phyloP scores from a whole-genome alignment of 1,139 yeast genomes.

The Magnusiomyces sp. region DNA sequence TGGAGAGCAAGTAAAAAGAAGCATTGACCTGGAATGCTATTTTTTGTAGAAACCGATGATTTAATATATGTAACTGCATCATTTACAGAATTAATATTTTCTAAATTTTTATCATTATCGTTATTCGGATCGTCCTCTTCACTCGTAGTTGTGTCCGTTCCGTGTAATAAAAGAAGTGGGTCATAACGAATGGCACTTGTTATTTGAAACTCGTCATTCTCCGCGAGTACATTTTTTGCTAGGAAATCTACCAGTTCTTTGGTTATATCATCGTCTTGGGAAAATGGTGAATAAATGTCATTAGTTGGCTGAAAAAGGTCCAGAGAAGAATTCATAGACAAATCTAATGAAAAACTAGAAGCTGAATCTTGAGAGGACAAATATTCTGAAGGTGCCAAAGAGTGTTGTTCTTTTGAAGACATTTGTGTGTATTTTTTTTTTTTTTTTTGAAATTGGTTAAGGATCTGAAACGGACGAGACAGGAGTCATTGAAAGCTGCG shows the following conservation, averaged over 20 bases:
- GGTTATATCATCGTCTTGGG: too few relatives aligned
- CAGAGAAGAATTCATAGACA: neutral
- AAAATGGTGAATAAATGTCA: constrained; percentile 1
- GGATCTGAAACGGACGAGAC: too few relatives aligned
- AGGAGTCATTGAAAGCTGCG: too few relatives aligned
- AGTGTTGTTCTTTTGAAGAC: too few relatives aligned
- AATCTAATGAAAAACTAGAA: constrained; percentile 4
- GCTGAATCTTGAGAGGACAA: constrained; percentile 1
- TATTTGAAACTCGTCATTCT: neutral
- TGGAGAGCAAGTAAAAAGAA: constrained; percentile 59
- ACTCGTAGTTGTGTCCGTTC: too few relatives aligned
- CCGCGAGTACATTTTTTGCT: neutral
- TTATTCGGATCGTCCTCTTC: too few relatives aligned
- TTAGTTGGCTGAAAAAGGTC: constrained; percentile 14
- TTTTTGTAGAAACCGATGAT: neutral
- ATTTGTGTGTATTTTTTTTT: too few relatives aligned
- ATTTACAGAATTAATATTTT: too few relatives aligned
- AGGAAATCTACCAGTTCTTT: too few relatives aligned
- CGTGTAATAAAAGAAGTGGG: constrained; percentile 36
- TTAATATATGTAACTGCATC: neutral
- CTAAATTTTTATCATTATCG: too few relatives aligned
- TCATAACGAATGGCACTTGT: constrained; percentile 63
- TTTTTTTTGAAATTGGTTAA: too few relatives aligned
- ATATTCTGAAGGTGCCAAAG: too few relatives aligned
- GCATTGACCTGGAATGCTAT: constrained; percentile 17